Percentiles rank a stretch among this genome's conserved stretches.
These are phyloP conservation scores for Aspergillus hortae DNA, from an alignment of 2,329 filamentous ascomycete species.

Conservation along the genomic window DNA sequence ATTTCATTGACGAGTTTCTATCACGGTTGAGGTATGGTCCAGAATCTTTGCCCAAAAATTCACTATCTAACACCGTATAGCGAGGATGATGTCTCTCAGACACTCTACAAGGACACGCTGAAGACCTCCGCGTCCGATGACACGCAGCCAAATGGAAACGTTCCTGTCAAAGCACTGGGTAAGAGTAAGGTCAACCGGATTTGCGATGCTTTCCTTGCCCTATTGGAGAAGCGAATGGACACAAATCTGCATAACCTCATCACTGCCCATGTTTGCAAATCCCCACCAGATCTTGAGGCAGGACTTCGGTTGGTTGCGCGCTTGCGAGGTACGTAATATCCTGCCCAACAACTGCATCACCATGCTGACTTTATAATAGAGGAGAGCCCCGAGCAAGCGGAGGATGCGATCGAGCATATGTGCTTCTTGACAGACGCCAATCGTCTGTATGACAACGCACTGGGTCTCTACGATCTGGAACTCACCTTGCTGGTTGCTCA, in stretches of 20 bases:
- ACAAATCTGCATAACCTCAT: conserved; percentile 84
- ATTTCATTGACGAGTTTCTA: conserved; percentile 86
- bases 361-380: conserved; percentile 32
- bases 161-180: conserved; percentile 9
- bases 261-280: conserved; percentile 91
- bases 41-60: background rate
- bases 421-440: conserved; percentile 96
- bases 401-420: conserved; percentile 91
- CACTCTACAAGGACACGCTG: conserved; percentile 87
- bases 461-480: conserved; percentile 89
- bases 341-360: background rate
- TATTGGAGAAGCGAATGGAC: conserved; percentile 59
- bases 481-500: conserved; percentile 88
- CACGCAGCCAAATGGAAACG: conserved; percentile 21
- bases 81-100: conserved; percentile 88
- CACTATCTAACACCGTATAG: conserved; percentile 37
- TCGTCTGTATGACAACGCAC: conserved; percentile 80
- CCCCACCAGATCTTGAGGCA: conserved; percentile 81
- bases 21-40: conserved; percentile 69
- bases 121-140: conserved; percentile 38
- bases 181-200: conserved; percentile 75
- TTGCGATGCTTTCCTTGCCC: conserved; percentile 76
- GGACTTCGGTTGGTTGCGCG: conserved; percentile 76
- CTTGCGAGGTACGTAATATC: conserved; percentile 49
- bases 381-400: conserved; percentile 67